Conservation (phyloP, 345 rosid genomes). For the Eucalyptus urophylla region DNA sequence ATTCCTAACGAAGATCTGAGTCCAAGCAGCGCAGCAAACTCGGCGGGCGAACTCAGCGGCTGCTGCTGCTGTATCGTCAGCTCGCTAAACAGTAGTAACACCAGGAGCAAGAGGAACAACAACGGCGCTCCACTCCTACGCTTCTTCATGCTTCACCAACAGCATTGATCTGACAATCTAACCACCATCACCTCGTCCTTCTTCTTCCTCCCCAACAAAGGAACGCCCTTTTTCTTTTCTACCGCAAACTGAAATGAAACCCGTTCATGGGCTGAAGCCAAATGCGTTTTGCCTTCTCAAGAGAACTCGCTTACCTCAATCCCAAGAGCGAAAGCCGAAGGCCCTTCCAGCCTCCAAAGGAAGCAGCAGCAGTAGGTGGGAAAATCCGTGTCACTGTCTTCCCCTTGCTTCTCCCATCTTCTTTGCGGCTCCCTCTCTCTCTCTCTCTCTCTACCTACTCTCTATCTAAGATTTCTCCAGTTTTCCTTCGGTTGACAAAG, state of each 20-base stretch:
- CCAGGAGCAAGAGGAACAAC: conserved; percentile 9
- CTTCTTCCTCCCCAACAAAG: neutral
- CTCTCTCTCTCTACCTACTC: neutral
- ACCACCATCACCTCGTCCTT: neutral
- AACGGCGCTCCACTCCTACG: neutral
- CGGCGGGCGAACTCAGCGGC: conserved; percentile 30
- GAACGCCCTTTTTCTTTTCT: conserved; percentile 27
- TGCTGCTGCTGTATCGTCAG: conserved; percentile 37
- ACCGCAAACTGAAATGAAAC: neutral
- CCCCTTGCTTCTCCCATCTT: neutral
- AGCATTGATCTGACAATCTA: neutral
- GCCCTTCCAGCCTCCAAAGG: neutral
- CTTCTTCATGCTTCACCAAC: conserved; percentile 54
- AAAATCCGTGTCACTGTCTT: conserved; percentile 5
- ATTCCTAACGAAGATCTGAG: conserved; percentile 93
- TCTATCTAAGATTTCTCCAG: neutral
- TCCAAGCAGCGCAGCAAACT: conserved; percentile 46
- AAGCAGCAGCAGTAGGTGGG: neutral
- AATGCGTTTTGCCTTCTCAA: neutral
- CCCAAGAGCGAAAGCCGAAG: neutral
- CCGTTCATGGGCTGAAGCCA: neutral
- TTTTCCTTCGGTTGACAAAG: conserved; percentile 17
- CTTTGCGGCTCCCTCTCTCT: conserved; percentile 2
- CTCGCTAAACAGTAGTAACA: conserved; percentile 28
- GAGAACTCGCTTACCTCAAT: neutral